Conservation (phyloP, 306 rosid genomes). For the Trifolium repens region DNA sequence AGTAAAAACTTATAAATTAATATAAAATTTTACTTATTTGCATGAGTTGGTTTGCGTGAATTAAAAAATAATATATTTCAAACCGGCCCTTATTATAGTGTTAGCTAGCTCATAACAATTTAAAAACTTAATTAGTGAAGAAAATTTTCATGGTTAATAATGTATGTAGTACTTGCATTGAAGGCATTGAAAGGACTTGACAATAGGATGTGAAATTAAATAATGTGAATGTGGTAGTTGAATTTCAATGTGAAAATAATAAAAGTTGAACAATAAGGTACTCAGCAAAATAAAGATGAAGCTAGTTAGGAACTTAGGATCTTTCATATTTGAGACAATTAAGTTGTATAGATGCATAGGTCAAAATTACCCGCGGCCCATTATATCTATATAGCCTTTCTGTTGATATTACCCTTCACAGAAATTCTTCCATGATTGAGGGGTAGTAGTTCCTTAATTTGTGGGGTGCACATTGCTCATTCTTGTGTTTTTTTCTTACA, state of each 20-base stretch:
- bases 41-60: too few species aligned
- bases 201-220: conserved; percentile 43
- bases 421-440: conserved; percentile 40
- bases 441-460: conserved; percentile 31
- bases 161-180: conserved; percentile 34
- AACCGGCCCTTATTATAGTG: not conserved
- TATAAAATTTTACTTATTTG: too few species aligned
- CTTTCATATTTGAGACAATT: conserved; percentile 39
- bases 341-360: conserved; percentile 29
- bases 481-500: not conserved
- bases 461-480: not conserved
- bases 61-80: too few species aligned
- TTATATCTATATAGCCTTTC: not conserved
- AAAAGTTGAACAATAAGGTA: conserved; percentile 40
- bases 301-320: conserved; percentile 16
- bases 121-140: conserved; percentile 31
- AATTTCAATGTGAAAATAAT: conserved; percentile 43
- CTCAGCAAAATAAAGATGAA: conserved; percentile 30
- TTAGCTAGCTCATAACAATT: conserved; percentile 31
- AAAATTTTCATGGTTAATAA: conserved; percentile 30
- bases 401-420: conserved; percentile 15
- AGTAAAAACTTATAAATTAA: too few species aligned
- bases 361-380: conserved; percentile 43
- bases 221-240: conserved; percentile 44
- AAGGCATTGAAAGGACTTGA: conserved; percentile 54